Conservation (phyloP, 129 eudicot species). For the Mikania micrantha region DNA sequence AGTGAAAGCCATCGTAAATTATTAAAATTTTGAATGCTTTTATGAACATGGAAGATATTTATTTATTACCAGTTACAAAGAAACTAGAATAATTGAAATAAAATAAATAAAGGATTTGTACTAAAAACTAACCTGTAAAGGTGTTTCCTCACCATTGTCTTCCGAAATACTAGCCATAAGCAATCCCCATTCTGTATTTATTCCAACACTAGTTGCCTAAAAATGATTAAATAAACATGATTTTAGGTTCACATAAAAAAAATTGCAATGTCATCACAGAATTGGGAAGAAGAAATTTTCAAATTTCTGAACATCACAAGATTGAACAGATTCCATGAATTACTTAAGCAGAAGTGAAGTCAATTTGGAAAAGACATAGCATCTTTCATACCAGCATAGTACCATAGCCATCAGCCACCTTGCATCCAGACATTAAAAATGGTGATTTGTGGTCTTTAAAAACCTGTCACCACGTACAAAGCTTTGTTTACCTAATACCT, state of each 20-base stretch:
- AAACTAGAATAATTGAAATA: too few species aligned
- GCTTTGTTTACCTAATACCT: neutral
- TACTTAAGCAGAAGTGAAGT: neutral
- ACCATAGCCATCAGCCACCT: slow-evolving; percentile 98
- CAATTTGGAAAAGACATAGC: neutral
- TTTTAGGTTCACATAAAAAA: neutral
- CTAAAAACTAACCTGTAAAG: slow-evolving; percentile 62
- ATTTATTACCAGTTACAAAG: neutral
- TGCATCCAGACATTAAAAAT: slow-evolving; percentile 94
- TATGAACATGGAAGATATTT: neutral
- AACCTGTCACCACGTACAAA: slow-evolving; percentile 39
- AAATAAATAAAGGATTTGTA: neutral
- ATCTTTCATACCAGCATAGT: slow-evolving; percentile 77
- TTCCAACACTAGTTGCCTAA: slow-evolving; percentile 92
- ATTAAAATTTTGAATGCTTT: neutral
- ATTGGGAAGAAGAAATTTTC: neutral
- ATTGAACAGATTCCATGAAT: neutral
- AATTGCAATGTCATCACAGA: neutral
- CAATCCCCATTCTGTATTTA: slow-evolving; percentile 97
- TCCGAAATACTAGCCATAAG: slow-evolving; percentile 98
- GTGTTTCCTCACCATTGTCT: slow-evolving; percentile 98
- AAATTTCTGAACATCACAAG: neutral
- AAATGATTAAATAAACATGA: slow-evolving; percentile 1
- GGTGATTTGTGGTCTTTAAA: slow-evolving; percentile 69
- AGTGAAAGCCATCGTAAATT: neutral